Evolutionary conservation across 139 green algal genomes (phyloP).

Genomic region (Microglena sp.): DNA sequence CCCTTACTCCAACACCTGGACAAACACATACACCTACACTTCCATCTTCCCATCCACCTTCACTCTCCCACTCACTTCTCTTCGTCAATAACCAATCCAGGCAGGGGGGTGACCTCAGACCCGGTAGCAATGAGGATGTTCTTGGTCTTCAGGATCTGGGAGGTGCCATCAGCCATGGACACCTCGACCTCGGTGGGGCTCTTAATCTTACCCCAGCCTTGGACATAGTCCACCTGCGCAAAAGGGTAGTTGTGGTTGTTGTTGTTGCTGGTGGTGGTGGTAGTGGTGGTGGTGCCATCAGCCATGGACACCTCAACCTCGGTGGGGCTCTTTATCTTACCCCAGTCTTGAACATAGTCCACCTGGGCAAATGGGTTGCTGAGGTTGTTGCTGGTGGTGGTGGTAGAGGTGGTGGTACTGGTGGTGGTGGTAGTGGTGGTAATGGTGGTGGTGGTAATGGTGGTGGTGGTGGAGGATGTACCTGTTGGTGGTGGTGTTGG

Average conservation of each 20-base stretch:
- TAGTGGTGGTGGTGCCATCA: slow-evolving; percentile 67
- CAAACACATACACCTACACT: no score
- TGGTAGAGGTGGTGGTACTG: no score
- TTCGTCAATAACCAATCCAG: slow-evolving; percentile 86
- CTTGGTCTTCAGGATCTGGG: slow-evolving; percentile 60
- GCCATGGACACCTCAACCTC: slow-evolving; percentile 71
- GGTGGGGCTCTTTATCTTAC: slow-evolving; percentile 57
- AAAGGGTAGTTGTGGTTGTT: no score
- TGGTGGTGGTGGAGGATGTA: no score
- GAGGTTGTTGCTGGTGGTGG: no score
- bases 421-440: no score
- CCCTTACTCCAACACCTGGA: no score
- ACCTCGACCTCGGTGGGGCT: slow-evolving; percentile 77
- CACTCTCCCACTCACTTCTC: no score
- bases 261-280: no score
- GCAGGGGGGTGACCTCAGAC: slow-evolving; percentile 79
- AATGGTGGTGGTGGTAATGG: no score
- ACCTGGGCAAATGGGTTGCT: slow-evolving; percentile 49
- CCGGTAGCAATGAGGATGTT: slow-evolving; percentile 96
- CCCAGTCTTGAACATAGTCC: slow-evolving; percentile 90
- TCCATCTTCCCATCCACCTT: no score
- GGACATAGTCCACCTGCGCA: slow-evolving; percentile 78
- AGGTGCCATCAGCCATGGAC: slow-evolving; percentile 52
- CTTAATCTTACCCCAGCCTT: slow-evolving; percentile 84
- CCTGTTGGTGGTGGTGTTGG: no score